Evolutionary conservation across 1,284 basidiomycete genomes (phyloP).

Genomic region (Cutaneotrichosporon daszewskae): DNA sequence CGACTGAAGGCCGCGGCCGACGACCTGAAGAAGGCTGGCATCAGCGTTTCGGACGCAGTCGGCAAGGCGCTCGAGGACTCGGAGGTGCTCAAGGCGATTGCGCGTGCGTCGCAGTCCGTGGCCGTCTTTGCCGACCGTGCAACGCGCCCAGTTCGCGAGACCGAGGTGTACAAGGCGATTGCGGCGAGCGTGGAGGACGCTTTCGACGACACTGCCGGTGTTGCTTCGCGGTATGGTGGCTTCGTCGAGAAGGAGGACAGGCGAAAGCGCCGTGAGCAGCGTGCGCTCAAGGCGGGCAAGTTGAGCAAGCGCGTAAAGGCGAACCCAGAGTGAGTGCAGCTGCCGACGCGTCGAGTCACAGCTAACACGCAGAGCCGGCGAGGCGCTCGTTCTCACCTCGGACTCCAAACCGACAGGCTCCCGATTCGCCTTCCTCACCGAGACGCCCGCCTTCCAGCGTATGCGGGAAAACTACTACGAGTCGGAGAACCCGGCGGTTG

Average conservation of each 20-base stretch:
- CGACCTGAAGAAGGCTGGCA: constrained; percentile 78
- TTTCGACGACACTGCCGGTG: constrained; percentile 69
- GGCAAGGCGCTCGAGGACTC: constrained; percentile 88
- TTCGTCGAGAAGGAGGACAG: constrained; percentile 89
- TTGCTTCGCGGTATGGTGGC: constrained; percentile 73
- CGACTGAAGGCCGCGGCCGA: constrained; percentile 82
- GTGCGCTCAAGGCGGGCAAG: constrained; percentile 76
- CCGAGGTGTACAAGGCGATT: constrained; percentile 86
- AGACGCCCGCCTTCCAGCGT: constrained; percentile 53
- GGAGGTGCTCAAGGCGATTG: constrained; percentile 71
- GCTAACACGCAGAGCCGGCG: constrained; percentile 63
- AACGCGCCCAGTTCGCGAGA: constrained; percentile 90
- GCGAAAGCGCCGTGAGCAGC: constrained; percentile 64
- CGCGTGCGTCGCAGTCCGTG: constrained; percentile 69
- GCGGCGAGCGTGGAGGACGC: constrained; percentile 86
- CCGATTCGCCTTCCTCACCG: constrained; percentile 54
- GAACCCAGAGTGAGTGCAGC: constrained; percentile 65
- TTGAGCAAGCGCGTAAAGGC: constrained; percentile 56
- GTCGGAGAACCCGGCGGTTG: constrained; percentile 85
- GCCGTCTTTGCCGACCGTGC: constrained; percentile 67
- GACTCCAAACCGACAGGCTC: constrained; percentile 36
- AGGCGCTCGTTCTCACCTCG: constrained; percentile 68
- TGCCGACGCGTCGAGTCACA: background rate
- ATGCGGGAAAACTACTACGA: constrained; percentile 73
- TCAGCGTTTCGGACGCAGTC: constrained; percentile 91